A percentile compares a stretch with the other conserved stretches of the same genome.
These are phyloP conservation scores for Sphagnum contortum DNA, from an alignment of 225 moss, liverwort and hornwort genomes.

Conservation along the genomic window DNA sequence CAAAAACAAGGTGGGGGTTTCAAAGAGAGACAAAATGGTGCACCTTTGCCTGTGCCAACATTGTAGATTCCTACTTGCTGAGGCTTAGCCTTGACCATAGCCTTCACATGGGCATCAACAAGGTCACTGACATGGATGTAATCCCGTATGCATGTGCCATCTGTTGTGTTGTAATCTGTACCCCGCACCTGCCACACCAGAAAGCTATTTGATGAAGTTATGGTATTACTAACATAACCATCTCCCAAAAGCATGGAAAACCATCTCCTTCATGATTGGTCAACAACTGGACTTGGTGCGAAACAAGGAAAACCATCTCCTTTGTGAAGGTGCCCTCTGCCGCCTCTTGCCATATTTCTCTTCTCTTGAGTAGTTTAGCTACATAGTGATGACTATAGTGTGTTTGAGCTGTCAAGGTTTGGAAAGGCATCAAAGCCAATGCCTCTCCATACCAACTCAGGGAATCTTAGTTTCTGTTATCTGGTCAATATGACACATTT, in stretches of 20 bases:
- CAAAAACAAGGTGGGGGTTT: not conserved
- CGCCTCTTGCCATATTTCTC: no score
- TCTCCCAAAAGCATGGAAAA: not conserved
- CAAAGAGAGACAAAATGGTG: not conserved
- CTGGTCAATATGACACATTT: no score
- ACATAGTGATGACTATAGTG: no score
- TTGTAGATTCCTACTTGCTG: slow-evolving; percentile 64
- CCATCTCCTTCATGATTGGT: not conserved
- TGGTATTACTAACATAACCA: no score
- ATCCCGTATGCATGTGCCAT: slow-evolving; percentile 92
- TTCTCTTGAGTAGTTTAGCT: no score
- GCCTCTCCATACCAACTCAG: no score
- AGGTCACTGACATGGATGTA: slow-evolving; percentile 95
- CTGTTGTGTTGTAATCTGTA: slow-evolving; percentile 58
- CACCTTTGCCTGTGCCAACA: slow-evolving; percentile 91
- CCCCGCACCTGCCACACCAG: slow-evolving; percentile 38
- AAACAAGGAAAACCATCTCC: no score
- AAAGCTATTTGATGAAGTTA: no score
- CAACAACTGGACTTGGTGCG: not conserved
- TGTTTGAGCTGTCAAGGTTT: no score
- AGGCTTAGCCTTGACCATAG: slow-evolving; percentile 43
- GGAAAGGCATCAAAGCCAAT: no score
- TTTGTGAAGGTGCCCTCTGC: no score
- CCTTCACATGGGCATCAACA: slow-evolving; percentile 90
- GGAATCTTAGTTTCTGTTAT: no score